These are phyloP conservation scores for Podospora sp. DNA, from an alignment of 495 filamentous ascomycete genomes.

Conservation along the genomic window DNA sequence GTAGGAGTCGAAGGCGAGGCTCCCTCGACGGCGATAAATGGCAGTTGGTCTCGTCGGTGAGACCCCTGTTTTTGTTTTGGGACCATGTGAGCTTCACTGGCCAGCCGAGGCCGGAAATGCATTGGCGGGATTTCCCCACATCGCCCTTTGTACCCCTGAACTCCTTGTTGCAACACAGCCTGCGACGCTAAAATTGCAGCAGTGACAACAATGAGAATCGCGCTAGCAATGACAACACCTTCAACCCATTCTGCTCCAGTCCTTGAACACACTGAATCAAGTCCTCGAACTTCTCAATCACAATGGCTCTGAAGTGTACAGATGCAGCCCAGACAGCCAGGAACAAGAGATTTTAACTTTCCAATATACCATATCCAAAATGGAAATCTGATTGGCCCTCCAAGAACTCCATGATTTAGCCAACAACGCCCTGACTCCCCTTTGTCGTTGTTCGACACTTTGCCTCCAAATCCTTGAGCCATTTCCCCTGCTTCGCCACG, in stretches of 20 bases:
- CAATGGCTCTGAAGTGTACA: too few relatives aligned
- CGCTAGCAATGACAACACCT: not conserved
- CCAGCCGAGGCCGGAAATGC: not conserved
- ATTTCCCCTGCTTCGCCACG: constrained; percentile 43
- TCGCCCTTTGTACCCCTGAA: not conserved
- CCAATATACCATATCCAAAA: not conserved
- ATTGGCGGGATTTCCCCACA: not conserved
- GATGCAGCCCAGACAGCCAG: not conserved
- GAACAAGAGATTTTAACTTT: not conserved
- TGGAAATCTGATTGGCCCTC: not conserved
- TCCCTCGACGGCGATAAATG: too few relatives aligned
- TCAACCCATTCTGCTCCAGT: not conserved
- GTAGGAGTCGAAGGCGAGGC: too few relatives aligned
- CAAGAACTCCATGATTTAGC: not conserved
- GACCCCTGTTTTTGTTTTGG: not conserved
- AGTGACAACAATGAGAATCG: not conserved
- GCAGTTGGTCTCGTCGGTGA: not conserved
- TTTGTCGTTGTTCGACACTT: constrained; percentile 23
- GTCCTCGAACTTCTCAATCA: too few relatives aligned
- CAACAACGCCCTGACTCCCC: not conserved
- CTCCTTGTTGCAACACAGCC: not conserved
- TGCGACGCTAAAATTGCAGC: not conserved
- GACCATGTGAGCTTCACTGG: not conserved
- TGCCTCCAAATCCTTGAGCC: constrained; percentile 35
- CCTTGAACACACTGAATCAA: not conserved